phyloP scores from a whole-genome alignment of 2,329 filamentous ascomycete species.

The Pseudogymnoascus sp. region DNA sequence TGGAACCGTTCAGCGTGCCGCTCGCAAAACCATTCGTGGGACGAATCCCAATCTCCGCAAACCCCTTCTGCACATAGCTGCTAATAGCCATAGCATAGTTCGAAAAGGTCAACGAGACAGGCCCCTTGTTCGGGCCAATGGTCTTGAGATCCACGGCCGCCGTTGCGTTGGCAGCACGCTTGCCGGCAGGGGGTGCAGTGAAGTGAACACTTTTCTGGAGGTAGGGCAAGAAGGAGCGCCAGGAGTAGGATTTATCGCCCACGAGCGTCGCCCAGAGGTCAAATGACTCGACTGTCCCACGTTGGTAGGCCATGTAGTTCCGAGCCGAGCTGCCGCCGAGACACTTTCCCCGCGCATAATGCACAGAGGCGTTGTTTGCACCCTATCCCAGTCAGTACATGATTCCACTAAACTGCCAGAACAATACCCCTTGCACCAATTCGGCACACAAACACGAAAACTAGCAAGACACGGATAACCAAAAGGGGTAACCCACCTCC shows the following conservation, averaged over 20 bases:
- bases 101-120: conserved; percentile 8
- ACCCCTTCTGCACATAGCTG: conserved; percentile 13
- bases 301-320: conserved; percentile 32
- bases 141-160: not conserved
- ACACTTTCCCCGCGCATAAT: conserved; percentile 28
- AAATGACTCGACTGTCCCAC: conserved; percentile 32
- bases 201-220: conserved; percentile 33
- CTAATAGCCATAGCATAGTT: conserved; percentile 17
- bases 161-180: conserved; percentile 13
- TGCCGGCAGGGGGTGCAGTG: conserved; percentile 22
- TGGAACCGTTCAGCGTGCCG: conserved; percentile 14
- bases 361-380: conserved; percentile 14
- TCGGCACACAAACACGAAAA: not conserved
- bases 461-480: not conserved
- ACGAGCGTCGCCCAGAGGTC: conserved; percentile 31
- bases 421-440: not conserved
- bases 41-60: conserved; percentile 16
- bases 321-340: conserved; percentile 27
- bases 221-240: conserved; percentile 33
- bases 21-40: conserved; percentile 18
- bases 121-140: not conserved
- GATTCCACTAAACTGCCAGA: too few species aligned
- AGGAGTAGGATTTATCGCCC: conserved; percentile 37
- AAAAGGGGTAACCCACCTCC: conserved; percentile 12
- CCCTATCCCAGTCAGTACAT: conserved; percentile 17